Evolutionary conservation across 2,329 filamentous ascomycete species (phyloP), one percentile per base, ranked within the genome.

Genomic region (Talaromyces sp.): DNA sequence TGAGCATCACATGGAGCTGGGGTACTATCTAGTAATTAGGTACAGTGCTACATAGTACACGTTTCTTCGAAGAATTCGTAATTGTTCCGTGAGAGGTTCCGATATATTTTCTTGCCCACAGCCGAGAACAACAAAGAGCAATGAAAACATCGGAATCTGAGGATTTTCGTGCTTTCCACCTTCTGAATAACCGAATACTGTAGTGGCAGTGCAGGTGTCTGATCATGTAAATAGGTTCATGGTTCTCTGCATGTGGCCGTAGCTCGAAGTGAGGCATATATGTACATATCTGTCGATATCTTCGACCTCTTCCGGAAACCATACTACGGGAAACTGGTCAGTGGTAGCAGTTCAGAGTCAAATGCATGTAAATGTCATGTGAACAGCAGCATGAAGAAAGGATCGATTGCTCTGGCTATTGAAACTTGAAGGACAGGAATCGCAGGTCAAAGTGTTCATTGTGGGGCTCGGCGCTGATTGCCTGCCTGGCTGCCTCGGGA

Each of bases 401-500:
- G 27, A 54, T 35, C 19, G 16, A 54, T 19, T 13, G 16, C n/a
- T 37, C 16, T 22, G 22, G 27, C 9, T 54, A 31, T 35, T 31
- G 48, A 50, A 50, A 50, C 22, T 27, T 24, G 22, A 1, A 6
- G 27, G 27, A 7, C 27, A 31, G 4, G 27, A 6, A 31, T 31
- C 27, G 27, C 27, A 31, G 27, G 27, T 31, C 4, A 31, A 31
- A 31, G 27, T 56, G 31, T 54, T 13, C 27, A 31, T n/a, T 31
- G 52, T 56, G 52, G 52, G 52, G 52, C 48, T 52, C 14, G 48
- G 31, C 50, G 50, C 52, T 56, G 52, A 39, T 56, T 56, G 52
- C 52, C 52, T 56, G 52, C 33, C 52, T 39, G 33, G 19, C 52
- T 37, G 50, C 50, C 50, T 54, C 27, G 35, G 50, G 52, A 56